Evolutionary conservation across 495 filamentous ascomycete genomes (phyloP).

Genomic region (Zalerion maritima): DNA sequence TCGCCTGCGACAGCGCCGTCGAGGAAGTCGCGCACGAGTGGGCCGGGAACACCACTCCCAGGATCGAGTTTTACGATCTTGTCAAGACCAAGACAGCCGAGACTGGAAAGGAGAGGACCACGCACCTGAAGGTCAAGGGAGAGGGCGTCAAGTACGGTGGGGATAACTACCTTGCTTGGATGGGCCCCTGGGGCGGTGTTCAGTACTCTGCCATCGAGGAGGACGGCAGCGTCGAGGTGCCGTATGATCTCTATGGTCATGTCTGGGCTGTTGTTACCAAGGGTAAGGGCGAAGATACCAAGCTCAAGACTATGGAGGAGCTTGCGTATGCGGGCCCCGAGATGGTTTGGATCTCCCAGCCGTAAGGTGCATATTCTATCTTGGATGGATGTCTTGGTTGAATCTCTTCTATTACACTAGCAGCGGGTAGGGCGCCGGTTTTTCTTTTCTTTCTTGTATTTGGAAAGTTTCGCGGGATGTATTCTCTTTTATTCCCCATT

Average conservation of each 20-base stretch:
- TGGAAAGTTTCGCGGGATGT: no score
- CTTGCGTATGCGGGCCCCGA: constrained; percentile 22
- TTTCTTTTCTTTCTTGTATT: no score
- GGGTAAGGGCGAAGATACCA: constrained; percentile 8
- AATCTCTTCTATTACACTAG: no score
- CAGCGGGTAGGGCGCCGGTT: no score
- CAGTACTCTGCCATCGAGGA: constrained; percentile 14
- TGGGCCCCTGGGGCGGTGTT: constrained; percentile 23
- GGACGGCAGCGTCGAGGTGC: constrained; percentile 12
- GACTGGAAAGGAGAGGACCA: constrained; percentile 5
- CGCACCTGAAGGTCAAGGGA: constrained; percentile 10
- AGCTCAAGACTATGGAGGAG: constrained; percentile 9
- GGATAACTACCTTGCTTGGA: constrained; percentile 20
- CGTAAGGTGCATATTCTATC: constrained; percentile 9
- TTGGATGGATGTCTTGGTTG: no score
- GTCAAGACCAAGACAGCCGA: constrained; percentile 5
- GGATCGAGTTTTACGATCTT: constrained; percentile 14
- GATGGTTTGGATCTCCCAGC: constrained; percentile 22
- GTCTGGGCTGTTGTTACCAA: constrained; percentile 22
- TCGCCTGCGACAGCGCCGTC: constrained; percentile 8
- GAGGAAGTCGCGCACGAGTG: constrained; percentile 7
- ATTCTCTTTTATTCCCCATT: no score
- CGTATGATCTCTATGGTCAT: constrained; percentile 18
- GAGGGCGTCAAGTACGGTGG: constrained; percentile 3
- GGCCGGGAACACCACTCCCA: no score